Evolutionary conservation across 441 rosid genomes (phyloP), one percentile per base, ranked within the genome.

Genomic region (Daphne laureola): DNA sequence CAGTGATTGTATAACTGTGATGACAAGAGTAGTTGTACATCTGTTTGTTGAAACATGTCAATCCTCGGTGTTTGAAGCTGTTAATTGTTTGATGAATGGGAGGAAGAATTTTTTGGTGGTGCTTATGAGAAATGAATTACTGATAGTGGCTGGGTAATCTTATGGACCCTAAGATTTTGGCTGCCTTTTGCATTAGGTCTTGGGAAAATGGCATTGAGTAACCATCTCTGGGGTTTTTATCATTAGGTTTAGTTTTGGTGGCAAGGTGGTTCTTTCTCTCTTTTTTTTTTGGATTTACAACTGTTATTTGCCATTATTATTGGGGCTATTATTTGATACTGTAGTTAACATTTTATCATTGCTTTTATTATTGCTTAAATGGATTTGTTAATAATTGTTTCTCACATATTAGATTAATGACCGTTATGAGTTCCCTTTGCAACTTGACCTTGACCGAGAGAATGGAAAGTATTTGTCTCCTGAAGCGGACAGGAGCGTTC

Each of bases 391-490:
- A 49, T 48, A 13, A 12, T 41, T 26, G 17, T 14, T 43, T 6
- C 4, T 38, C 12, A 16, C 52, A 25, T 3, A 48, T 27, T 54
- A 78, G 83, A 78, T 78, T 64, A 78, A 78, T 55, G 83, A 78
- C 53, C 80, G 76, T 17, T 78, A 78, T 36, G 83, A 78, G 58
- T 78, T 78, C 46, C 83, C 83, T 43, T 54, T 72, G 60, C 78
- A 78, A 75, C 83, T 78, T 63, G 83, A 78, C 64, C 78, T 78
- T 64, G 83, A 78, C 45, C 67, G 70, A 4, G 80, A 64, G 43
- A 59, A 61, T 58, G 75, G 78, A 17, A 78, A 78, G 58, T 78
- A 78, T 60, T 63, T 78, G 51, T 78, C 80, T 17, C 76, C 78
- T 27, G 83, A 74, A 0, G 78, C 80, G 31, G 72, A 78, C 58